Percentiles rank a stretch among this genome's conserved stretches.
Conservation (phyloP, 441 rosid genomes). For the Metrosideros polymorpha region DNA sequence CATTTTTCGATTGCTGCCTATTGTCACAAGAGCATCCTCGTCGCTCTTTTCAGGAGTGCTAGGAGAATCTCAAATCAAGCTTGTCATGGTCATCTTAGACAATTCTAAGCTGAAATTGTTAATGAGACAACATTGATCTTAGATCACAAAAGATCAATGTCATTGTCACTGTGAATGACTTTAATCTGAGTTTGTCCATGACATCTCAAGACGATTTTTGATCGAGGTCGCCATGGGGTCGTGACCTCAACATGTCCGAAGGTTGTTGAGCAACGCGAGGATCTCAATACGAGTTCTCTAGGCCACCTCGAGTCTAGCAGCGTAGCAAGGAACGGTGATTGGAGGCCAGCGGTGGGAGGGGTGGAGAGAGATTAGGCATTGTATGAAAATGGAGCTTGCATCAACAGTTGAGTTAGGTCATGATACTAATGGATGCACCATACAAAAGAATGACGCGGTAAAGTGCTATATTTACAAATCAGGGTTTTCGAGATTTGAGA, state of each 20-base stretch:
- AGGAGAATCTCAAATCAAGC: not conserved
- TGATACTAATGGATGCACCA: not conserved
- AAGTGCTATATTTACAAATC: not conserved
- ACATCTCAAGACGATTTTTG: not conserved
- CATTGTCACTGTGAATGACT: rapidly evolving
- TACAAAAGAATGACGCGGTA: not conserved
- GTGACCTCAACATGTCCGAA: not conserved
- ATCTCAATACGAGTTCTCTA: not conserved
- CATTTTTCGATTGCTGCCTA: not conserved
- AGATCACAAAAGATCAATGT: not conserved
- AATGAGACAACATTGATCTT: not conserved
- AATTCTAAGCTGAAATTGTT: not conserved
- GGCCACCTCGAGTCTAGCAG: not conserved
- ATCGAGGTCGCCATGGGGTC: not conserved
- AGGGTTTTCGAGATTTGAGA: not conserved
- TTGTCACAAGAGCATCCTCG: not conserved
- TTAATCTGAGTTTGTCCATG: not conserved
- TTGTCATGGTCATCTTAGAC: not conserved
- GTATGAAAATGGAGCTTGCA: not conserved
- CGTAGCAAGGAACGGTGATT: rapidly evolving
- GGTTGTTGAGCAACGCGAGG: not conserved
- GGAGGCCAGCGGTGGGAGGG: not conserved
- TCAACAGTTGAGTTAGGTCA: not conserved
- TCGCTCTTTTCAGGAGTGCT: not conserved
- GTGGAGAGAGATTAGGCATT: not conserved